Evolutionary conservation across 495 filamentous ascomycete species (phyloP).

Genomic region (Tuber microsphaerosporum): DNA sequence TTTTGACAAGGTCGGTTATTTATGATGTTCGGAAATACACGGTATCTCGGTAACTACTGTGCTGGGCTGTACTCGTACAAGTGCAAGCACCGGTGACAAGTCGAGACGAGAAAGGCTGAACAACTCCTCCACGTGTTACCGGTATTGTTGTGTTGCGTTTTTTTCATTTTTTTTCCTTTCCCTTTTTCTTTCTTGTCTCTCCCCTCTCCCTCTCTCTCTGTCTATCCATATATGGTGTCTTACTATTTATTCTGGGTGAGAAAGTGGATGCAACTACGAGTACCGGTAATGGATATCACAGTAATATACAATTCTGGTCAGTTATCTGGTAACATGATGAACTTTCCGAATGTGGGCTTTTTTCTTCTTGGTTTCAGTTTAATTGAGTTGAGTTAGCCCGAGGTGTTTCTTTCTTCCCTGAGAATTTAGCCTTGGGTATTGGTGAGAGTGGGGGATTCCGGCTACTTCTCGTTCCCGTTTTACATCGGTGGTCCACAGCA

Average conservation of each 20-base stretch:
- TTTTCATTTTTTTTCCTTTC: not conserved
- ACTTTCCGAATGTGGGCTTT: not conserved
- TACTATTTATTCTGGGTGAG: not conserved
- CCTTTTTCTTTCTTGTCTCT: not conserved
- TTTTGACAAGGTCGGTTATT: not conserved
- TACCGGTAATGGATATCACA: too few species aligned
- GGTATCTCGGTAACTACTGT: not conserved
- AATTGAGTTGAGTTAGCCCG: not conserved
- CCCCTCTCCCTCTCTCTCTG: too few species aligned
- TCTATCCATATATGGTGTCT: not conserved
- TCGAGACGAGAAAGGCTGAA: not conserved
- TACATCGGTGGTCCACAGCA: not conserved
- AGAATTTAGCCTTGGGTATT: not conserved
- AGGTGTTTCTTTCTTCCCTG: not conserved
- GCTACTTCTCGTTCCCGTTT: not conserved
- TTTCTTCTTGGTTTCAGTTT: not conserved
- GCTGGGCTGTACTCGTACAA: not conserved
- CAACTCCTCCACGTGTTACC: not conserved
- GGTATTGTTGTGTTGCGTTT: not conserved
- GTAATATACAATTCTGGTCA: too few species aligned
- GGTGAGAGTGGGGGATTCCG: not conserved
- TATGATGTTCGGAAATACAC: not conserved
- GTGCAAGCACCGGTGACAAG: not conserved
- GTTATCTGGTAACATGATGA: too few species aligned
- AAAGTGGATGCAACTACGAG: too few species aligned